phyloP scores from a whole-genome alignment of 257 asterid species.

The Solanum acaule region DNA sequence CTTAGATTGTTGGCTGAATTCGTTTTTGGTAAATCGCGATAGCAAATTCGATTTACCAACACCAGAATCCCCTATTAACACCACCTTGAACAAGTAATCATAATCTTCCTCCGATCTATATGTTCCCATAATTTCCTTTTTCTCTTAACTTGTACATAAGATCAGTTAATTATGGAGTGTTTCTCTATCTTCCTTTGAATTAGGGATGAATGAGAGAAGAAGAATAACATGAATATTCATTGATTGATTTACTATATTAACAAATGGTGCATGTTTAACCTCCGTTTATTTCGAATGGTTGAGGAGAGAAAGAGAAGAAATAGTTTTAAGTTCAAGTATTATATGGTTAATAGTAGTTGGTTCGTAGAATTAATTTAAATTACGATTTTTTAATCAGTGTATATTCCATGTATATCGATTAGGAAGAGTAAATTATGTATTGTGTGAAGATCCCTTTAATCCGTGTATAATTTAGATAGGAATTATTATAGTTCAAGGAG shows the following conservation, averaged over 20 bases:
- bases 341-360: not conserved
- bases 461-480: not conserved
- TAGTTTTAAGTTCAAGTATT: not conserved
- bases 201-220: not conserved
- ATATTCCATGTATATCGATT: not conserved
- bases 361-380: not conserved
- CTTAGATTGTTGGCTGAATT: constrained; percentile 33
- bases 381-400: not conserved
- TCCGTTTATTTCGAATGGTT: not conserved
- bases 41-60: constrained; percentile 35
- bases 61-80: constrained; percentile 35
- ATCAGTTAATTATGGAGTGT: not conserved
- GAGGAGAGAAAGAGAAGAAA: not conserved
- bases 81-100: constrained; percentile 41
- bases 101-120: constrained; percentile 37
- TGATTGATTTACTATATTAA: not conserved
- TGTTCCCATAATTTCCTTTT: constrained; percentile 13
- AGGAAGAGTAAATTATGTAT: not conserved
- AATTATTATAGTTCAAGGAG: not conserved
- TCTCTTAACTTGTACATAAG: not conserved
- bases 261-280: not conserved
- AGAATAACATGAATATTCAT: not conserved
- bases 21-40: constrained; percentile 28
- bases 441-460: not conserved
- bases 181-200: not conserved